These are phyloP conservation scores for Penicillium antarcticum DNA, from an alignment of 495 filamentous ascomycete genomes.

Conservation along the genomic window DNA sequence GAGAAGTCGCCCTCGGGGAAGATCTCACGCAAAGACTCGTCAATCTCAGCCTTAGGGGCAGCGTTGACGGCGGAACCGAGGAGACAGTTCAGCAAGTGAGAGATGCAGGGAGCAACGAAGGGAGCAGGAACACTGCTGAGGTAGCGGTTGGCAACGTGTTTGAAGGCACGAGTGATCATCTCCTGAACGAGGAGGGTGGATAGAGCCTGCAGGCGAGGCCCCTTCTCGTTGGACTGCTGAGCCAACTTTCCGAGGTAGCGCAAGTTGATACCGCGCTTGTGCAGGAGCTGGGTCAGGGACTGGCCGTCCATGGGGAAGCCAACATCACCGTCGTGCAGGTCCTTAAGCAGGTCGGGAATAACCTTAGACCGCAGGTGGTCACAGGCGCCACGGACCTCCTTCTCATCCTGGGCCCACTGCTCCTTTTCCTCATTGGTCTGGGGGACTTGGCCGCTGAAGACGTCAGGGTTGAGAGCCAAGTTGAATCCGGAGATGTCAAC, in stretches of 20 bases:
- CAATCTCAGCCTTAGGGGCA: constrained; percentile 71
- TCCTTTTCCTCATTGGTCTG: constrained; percentile 88
- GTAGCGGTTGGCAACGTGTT: constrained; percentile 80
- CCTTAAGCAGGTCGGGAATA: constrained; percentile 72
- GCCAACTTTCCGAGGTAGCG: constrained; percentile 89
- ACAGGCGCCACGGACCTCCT: constrained; percentile 82
- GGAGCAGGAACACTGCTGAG: constrained; percentile 76
- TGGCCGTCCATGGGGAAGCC: constrained; percentile 98
- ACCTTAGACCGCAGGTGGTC: constrained; percentile 68
- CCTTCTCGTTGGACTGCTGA: constrained; percentile 60
- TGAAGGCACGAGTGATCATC: constrained; percentile 91
- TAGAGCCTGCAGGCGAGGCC: constrained; percentile 71
- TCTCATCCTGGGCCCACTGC: constrained; percentile 80
- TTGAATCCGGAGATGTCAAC: constrained; percentile 85
- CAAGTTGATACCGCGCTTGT: constrained; percentile 96
- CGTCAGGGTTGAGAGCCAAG: constrained; percentile 90
- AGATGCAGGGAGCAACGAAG: constrained; percentile 69
- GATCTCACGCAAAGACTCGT: constrained; percentile 66
- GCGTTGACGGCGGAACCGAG: constrained; percentile 74
- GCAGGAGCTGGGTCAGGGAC: constrained; percentile 82
- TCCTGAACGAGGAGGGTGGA: constrained; percentile 77
- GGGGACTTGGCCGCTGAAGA: constrained; percentile 87
- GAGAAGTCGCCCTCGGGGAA: constrained; percentile 81
- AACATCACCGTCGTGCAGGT: constrained; percentile 87
- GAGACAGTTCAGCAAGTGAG: constrained; percentile 93